Conservation (phyloP, 352 stramenopile genomes). For the Phytophthora tubulina region DNA sequence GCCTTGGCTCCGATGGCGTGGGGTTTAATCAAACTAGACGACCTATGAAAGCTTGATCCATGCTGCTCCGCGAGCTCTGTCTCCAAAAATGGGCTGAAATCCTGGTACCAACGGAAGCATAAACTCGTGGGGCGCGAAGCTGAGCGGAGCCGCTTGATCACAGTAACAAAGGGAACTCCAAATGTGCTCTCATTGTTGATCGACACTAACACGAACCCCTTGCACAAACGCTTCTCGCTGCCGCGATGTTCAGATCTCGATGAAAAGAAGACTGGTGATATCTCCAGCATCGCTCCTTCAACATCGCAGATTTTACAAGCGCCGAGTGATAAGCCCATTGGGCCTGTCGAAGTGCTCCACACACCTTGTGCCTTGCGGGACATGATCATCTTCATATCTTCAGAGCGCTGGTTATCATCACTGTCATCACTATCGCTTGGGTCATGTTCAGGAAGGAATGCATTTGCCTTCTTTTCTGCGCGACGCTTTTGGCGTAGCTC, state of each 20-base stretch:
- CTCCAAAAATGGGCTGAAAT: slow-evolving; percentile 83
- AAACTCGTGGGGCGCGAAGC: slow-evolving; percentile 74
- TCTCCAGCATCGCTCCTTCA: slow-evolving; percentile 77
- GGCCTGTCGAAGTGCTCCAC: slow-evolving; percentile 71
- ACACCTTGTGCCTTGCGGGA: slow-evolving; percentile 63
- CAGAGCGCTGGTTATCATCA: slow-evolving; percentile 38
- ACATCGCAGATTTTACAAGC: slow-evolving; percentile 70
- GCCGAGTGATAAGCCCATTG: slow-evolving; percentile 62
- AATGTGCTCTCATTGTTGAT: slow-evolving; percentile 88
- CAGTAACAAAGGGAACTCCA: slow-evolving; percentile 55
- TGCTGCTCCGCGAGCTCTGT: slow-evolving; percentile 58
- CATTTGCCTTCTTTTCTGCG: slow-evolving; percentile 30
- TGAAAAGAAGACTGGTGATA: slow-evolving; percentile 70
- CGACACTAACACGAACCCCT: slow-evolving; percentile 78
- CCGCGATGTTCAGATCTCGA: slow-evolving; percentile 41
- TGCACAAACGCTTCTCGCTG: slow-evolving; percentile 70
- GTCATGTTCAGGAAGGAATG: slow-evolving; percentile 35
- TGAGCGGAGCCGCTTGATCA: slow-evolving; percentile 63
- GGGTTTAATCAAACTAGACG: slow-evolving; percentile 22
- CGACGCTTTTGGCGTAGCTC: slow-evolving; percentile 52
- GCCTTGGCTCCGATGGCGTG: slow-evolving; percentile 29
- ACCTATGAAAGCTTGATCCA: slow-evolving; percentile 11
- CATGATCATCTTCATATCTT: slow-evolving; percentile 46
- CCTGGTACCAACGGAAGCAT: slow-evolving; percentile 84
- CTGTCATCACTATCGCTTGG: slow-evolving; percentile 34